Conservation (phyloP, 768 basidiomycete genomes). For the Suillus alpinus region DNA sequence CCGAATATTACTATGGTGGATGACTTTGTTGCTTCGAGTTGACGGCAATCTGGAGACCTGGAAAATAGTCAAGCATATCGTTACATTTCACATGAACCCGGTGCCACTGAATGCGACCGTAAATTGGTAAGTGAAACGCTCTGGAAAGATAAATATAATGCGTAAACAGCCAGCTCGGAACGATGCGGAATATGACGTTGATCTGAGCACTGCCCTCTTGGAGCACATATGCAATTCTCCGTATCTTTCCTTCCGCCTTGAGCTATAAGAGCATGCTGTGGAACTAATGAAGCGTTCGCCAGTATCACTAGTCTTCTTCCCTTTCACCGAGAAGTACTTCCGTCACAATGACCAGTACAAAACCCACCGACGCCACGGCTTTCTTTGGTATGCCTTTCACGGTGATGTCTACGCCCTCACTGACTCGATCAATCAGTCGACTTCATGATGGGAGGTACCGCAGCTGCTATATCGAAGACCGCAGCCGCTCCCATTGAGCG, state of each 20-base stretch:
- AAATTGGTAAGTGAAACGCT: not conserved
- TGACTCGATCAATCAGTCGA: slow-evolving; percentile 24
- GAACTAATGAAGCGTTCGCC: not conserved
- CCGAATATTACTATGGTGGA: not conserved
- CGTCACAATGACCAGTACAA: not conserved
- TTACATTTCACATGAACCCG: not conserved
- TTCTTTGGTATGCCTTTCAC: slow-evolving; percentile 18
- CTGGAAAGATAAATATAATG: too few relatives aligned
- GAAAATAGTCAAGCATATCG: too few relatives aligned
- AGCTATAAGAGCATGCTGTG: not conserved
- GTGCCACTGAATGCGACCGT: not conserved
- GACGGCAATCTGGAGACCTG: not conserved
- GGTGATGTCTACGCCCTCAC: not conserved
- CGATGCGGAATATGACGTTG: not conserved
- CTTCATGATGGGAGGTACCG: slow-evolving; percentile 37
- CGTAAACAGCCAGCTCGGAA: not conserved
- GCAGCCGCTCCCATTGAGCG: slow-evolving; percentile 40
- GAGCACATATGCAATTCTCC: not conserved
- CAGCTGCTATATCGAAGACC: slow-evolving; percentile 37
- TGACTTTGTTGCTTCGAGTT: not conserved
- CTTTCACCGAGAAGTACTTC: not conserved
- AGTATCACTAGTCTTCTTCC: not conserved
- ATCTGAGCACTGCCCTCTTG: not conserved
- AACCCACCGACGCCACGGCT: slow-evolving; percentile 6
- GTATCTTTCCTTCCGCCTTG: not conserved